Evolutionary conservation across 2,329 filamentous ascomycete species (phyloP).

Genomic region (Exserohilum rostratum): DNA sequence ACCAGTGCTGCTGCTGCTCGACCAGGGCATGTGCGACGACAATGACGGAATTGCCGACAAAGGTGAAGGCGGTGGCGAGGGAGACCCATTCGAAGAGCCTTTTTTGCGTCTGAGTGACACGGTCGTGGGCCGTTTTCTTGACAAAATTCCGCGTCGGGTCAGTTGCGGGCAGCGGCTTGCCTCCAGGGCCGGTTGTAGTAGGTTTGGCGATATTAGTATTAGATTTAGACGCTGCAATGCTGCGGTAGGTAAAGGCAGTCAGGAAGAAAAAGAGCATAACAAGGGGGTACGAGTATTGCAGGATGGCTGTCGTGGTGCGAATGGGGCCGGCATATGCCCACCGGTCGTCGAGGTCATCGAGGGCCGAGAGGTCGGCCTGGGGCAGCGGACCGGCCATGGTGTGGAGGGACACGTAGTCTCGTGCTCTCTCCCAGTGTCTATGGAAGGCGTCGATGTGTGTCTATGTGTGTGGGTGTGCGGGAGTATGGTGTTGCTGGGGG

Average conservation of each 20-base stretch:
- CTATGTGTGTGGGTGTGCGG: constrained; percentile 7
- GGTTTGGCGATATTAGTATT: constrained; percentile 54
- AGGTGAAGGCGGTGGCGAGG: constrained; percentile 72
- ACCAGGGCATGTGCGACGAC: constrained; percentile 77
- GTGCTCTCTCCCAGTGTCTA: constrained; percentile 18
- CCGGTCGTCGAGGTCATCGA: constrained; percentile 20
- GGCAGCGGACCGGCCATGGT: constrained; percentile 28
- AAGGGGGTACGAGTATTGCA: constrained; percentile 68
- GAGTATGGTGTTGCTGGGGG: too few relatives aligned
- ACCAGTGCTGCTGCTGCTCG: constrained; percentile 71
- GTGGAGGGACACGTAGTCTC: neutral
- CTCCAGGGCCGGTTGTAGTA: constrained; percentile 76
- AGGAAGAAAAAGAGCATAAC: constrained; percentile 69
- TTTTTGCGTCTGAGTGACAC: constrained; percentile 71
- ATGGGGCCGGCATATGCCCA: constrained; percentile 29
- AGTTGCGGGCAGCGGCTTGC: constrained; percentile 80
- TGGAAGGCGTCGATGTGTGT: too few relatives aligned
- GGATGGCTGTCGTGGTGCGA: constrained; percentile 35
- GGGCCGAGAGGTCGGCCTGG: constrained; percentile 11
- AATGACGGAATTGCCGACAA: constrained; percentile 74
- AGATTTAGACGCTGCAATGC: constrained; percentile 59
- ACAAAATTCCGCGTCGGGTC: constrained; percentile 52
- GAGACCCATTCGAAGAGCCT: constrained; percentile 78
- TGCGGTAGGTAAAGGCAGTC: constrained; percentile 65
- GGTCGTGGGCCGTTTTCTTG: constrained; percentile 55